A percentile compares a stretch with the other conserved stretches of the same genome.
Conservation (phyloP, 441 rosid species). For the Gossypium schwendimanii region DNA sequence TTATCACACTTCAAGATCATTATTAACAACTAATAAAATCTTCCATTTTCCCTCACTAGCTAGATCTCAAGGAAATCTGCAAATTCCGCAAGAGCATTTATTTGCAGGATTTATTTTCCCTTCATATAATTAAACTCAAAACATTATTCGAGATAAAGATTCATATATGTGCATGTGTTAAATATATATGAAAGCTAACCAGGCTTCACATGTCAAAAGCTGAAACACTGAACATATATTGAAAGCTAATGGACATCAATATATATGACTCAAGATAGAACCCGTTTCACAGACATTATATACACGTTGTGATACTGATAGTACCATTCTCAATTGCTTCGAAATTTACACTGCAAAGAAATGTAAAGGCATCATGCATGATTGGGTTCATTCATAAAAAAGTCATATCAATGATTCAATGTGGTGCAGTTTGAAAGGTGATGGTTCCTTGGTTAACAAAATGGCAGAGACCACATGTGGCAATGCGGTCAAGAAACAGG, state of each 20-base stretch:
- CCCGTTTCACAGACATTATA: not conserved
- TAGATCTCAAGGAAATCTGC: no score
- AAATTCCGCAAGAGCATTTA: no score
- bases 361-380: no score
- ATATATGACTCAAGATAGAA: not conserved
- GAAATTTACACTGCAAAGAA: not conserved
- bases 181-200: not conserved
- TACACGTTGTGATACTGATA: not conserved
- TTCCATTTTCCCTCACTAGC: no score
- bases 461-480: conserved; percentile 23
- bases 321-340: not conserved
- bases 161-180: not conserved
- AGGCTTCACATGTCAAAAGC: conserved; percentile 5
- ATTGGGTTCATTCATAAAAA: not conserved
- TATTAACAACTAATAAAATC: no score
- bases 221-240: not conserved
- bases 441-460: conserved; percentile 8
- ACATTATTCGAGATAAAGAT: not conserved
- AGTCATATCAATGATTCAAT: not conserved
- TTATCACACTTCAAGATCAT: no score
- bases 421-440: not conserved
- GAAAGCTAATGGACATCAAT: not conserved
- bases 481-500: conserved; percentile 15
- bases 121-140: not conserved
- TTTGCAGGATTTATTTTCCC: no score